Conservation (phyloP, 495 filamentous ascomycete species). For the Talaromyces stipitatus region DNA sequence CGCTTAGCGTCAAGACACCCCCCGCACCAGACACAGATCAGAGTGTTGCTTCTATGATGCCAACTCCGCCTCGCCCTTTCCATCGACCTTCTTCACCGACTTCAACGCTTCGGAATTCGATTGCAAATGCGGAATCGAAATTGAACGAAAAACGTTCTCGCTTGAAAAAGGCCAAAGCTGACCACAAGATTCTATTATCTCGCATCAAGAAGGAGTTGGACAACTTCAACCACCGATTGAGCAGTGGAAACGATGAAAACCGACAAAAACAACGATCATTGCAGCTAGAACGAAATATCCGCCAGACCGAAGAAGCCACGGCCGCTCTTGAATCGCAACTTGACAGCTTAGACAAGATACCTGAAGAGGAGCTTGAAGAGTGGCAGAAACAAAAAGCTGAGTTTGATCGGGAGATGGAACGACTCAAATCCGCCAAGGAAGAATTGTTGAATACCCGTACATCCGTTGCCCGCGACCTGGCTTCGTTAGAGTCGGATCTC, state of each 20-base stretch:
- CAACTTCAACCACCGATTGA: slow-evolving; percentile 57
- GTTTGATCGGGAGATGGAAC: slow-evolving; percentile 57
- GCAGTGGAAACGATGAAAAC: slow-evolving; percentile 74
- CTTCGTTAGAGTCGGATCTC: slow-evolving; percentile 59
- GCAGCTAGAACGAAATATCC: slow-evolving; percentile 69
- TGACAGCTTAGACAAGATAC: slow-evolving; percentile 57
- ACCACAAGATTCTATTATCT: slow-evolving; percentile 65
- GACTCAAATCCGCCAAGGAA: slow-evolving; percentile 51
- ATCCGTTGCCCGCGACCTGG: slow-evolving; percentile 55
- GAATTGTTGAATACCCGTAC: slow-evolving; percentile 55
- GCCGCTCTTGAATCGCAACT: slow-evolving; percentile 54
- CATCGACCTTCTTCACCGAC: slow-evolving; percentile 79
- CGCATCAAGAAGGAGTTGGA: slow-evolving; percentile 74
- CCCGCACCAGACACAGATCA: slow-evolving; percentile 60
- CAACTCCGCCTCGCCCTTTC: slow-evolving; percentile 46
- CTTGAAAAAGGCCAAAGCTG: slow-evolving; percentile 67
- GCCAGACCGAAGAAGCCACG: slow-evolving; percentile 74
- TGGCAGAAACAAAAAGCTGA: slow-evolving; percentile 52
- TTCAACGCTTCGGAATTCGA: slow-evolving; percentile 82
- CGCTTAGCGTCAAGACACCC: slow-evolving; percentile 72
- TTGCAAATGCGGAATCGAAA: slow-evolving; percentile 70
- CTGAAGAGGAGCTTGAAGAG: slow-evolving; percentile 55
- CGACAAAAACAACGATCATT: slow-evolving; percentile 70
- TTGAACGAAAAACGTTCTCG: slow-evolving; percentile 68
- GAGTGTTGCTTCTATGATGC: slow-evolving; percentile 41